These are phyloP conservation scores for Boletus sp. DNA, from an alignment of 768 basidiomycete genomes.

Conservation along the genomic window DNA sequence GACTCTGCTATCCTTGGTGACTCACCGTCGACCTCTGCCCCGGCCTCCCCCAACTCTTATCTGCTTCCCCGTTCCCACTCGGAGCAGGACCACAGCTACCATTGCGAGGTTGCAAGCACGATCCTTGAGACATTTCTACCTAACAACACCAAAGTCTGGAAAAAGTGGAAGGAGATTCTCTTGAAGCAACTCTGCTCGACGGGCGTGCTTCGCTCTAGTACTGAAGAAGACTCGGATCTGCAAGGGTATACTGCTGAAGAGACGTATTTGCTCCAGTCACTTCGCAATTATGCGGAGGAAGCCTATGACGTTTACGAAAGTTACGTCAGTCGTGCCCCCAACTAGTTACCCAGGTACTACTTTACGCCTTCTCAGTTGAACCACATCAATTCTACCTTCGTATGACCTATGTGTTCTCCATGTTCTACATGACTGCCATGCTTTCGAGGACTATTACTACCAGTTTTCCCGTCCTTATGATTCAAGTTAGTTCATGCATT, in stretches of 20 bases:
- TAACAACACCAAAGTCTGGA: slow-evolving; percentile 5
- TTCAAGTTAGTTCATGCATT: no score
- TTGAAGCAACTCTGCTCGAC: not conserved
- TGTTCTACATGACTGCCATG: no score
- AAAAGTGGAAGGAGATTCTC: not conserved
- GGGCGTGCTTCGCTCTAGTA: not conserved
- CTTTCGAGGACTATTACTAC: no score
- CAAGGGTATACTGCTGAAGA: not conserved
- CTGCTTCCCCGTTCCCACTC: no score
- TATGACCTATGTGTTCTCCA: no score
- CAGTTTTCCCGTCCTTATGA: no score
- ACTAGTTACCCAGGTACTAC: not conserved
- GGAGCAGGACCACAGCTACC: no score
- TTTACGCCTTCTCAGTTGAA: no score
- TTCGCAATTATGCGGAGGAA: not conserved
- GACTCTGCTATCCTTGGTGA: no score
- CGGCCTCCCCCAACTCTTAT: no score
- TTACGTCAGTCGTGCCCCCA: not conserved
- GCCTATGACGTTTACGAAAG: not conserved
- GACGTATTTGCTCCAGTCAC: not conserved
- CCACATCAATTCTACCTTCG: no score
- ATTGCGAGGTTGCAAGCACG: not conserved
- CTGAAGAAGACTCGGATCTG: slow-evolving; percentile 2
- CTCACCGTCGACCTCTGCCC: no score
- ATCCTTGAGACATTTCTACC: slow-evolving; percentile 4